phyloP scores from a whole-genome alignment of 352 stramenopile genomes.

The Phytophthora europaea region DNA sequence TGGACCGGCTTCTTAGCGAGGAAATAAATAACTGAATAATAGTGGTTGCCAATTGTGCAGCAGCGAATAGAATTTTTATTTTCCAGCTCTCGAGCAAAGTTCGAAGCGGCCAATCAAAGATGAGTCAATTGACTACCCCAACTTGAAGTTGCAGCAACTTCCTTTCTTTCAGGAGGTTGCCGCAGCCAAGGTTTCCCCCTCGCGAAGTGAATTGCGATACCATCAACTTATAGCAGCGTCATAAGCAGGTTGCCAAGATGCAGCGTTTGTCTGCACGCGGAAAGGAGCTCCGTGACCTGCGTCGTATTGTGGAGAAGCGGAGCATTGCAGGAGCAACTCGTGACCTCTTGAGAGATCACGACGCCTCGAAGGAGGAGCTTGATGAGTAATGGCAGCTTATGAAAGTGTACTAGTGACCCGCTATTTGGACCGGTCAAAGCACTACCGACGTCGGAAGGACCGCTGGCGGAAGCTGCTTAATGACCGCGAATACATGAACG shows the following conservation, averaged over 20 bases:
- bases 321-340: neutral
- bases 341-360: constrained; percentile 7
- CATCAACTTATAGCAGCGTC: neutral
- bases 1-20: too few species aligned
- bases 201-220: neutral
- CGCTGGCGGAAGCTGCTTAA: constrained; percentile 8
- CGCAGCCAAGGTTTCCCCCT: neutral
- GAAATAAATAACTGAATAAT: too few species aligned
- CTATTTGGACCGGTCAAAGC: neutral
- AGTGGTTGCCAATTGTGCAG: constrained; percentile 14
- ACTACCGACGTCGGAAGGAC: constrained; percentile 6
- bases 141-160: constrained; percentile 9
- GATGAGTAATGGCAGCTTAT: constrained; percentile 16
- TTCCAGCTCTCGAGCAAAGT: neutral
- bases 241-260: constrained; percentile 6
- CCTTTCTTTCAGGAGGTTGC: neutral
- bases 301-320: constrained; percentile 1
- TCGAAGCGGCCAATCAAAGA: constrained; percentile 6
- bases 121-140: constrained; percentile 14
- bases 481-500: constrained; percentile 15
- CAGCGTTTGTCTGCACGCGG: constrained; percentile 4
- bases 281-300: constrained; percentile 7
- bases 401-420: neutral
- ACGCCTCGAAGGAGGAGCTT: constrained; percentile 11
- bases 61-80: constrained; percentile 12